Evolutionary conservation across 345 rosid species (phyloP), one percentile per base, ranked within the genome.

Genomic region (Cardamine occulta): DNA sequence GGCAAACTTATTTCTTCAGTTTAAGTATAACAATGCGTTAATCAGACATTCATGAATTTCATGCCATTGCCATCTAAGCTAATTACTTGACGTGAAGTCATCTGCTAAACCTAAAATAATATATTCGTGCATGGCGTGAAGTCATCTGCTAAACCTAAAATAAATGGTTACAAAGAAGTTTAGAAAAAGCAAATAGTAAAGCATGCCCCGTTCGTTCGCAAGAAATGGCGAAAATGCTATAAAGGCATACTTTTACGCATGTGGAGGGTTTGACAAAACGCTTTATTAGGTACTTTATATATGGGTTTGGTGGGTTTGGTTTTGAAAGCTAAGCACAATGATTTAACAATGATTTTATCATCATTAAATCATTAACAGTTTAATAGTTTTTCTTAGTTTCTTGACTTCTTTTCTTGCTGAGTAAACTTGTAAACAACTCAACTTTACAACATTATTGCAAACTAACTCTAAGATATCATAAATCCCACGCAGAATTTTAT

Each of bases 401-500:
- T 45, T 70, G 72, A 70, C 72, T 70, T 63, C 45, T 55, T 70
- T 21, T 15, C 45, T 77, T 28, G 14, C 35, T 77, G 60, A 63
- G 76, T 70, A 31, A 31, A 31, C 3, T 28, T 28, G 31, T 28
- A 17, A 60, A 51, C 70, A 62, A 42, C 31, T 69, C 58, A 44
- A 69, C 75, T 76, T 68, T 68, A 42, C 58, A 53, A 19, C 54
- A 60, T 60, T 59, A 51, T 68, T 60, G 68, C 35, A 60, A 59
- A 69, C 45, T 70, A 62, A 70, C 63, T 68, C 74, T 23, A 40
- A 23, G 29, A 69, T 23, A 61, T 77, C 15, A 65, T 4, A 52
- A n/a, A 55, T 80, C 89, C 83, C 78, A 88, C 74, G 3, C 82
- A 87, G 82, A 84, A 86, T 87, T 84, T 87, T 87, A 87, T 85